phyloP scores from a whole-genome alignment of 495 filamentous ascomycete species.

The Bacidia rubella region DNA sequence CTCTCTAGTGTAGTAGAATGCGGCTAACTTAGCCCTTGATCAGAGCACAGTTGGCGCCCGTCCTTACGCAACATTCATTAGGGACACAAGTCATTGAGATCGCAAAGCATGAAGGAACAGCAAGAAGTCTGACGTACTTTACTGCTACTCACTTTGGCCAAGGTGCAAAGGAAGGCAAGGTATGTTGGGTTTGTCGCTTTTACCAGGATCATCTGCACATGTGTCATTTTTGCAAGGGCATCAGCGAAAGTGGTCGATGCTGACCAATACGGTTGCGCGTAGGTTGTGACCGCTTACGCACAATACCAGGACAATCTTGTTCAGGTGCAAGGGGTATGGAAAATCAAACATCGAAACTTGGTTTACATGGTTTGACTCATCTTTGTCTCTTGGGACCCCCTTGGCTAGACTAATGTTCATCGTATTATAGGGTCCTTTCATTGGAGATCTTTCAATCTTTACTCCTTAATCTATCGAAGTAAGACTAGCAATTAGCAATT shows the following conservation, averaged over 20 bases:
- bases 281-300: slow-evolving; percentile 22
- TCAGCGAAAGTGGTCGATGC: background rate
- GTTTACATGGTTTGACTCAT: slow-evolving; percentile 28
- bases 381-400: background rate
- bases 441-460: slow-evolving; percentile 6
- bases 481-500: too few relatives aligned
- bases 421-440: slow-evolving; percentile 7
- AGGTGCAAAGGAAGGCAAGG: slow-evolving; percentile 13
- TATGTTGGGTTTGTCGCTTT: slow-evolving; percentile 1
- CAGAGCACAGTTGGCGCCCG: slow-evolving; percentile 15
- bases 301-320: slow-evolving; percentile 22
- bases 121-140: slow-evolving; percentile 19
- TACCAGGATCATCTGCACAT: too few relatives aligned
- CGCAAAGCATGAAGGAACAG: background rate
- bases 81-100: slow-evolving; percentile 22
- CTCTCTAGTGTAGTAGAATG: too few relatives aligned
- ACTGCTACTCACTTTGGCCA: slow-evolving; percentile 22
- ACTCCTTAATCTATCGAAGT: too few relatives aligned
- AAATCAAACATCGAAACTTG: slow-evolving; percentile 16
- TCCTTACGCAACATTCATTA: slow-evolving; percentile 21
- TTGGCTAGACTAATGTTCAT: background rate
- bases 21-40: too few relatives aligned
- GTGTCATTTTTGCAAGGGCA: too few relatives aligned
- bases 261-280: background rate
- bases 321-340: slow-evolving; percentile 6